A percentile compares a stretch with the other conserved stretches of the same genome.
Conservation (phyloP, 805 yeast genomes). For the Barnettozyma vustinii region DNA sequence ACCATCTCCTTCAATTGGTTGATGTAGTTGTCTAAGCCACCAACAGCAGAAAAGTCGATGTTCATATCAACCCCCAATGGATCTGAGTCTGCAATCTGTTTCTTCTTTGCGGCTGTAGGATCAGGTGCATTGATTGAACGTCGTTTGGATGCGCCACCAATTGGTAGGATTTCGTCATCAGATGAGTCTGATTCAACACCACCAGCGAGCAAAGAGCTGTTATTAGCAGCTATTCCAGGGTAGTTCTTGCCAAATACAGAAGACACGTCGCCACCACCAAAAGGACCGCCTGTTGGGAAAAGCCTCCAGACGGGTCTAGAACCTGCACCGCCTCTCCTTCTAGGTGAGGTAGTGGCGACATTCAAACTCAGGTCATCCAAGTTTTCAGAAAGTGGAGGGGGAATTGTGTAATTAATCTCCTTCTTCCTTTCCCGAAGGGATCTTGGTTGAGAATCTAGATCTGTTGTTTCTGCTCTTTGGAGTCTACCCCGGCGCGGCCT, state of each 20-base stretch:
- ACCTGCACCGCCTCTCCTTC: constrained; percentile 33
- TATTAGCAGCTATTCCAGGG: constrained; percentile 29
- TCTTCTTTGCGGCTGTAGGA: constrained; percentile 33
- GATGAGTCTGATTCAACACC: constrained; percentile 54
- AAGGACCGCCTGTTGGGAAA: constrained; percentile 94
- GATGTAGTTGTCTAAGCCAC: constrained; percentile 88
- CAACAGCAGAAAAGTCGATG: constrained; percentile 79
- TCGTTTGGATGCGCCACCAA: constrained; percentile 34
- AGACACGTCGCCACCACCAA: constrained; percentile 92
- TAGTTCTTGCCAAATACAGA: constrained; percentile 71
- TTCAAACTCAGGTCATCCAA: constrained; percentile 22
- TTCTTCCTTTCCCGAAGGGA: constrained; percentile 61
- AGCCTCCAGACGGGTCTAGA: constrained; percentile 57
- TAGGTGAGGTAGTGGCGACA: constrained; percentile 22
- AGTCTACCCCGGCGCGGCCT: constrained; percentile 6
- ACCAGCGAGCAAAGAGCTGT: constrained; percentile 19
- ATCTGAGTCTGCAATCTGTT: constrained; percentile 79
- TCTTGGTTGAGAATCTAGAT: constrained; percentile 36
- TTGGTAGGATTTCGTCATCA: constrained; percentile 51
- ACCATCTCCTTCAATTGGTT: constrained; percentile 96
- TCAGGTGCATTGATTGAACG: constrained; percentile 29
- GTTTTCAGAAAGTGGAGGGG: constrained; percentile 63
- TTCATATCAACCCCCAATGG: constrained; percentile 88
- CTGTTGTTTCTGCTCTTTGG: constrained; percentile 6
- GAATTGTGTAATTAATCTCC: constrained; percentile 72